phyloP scores from a whole-genome alignment of 108 stramenopile species.

The Fistulifera pelliculosa region DNA sequence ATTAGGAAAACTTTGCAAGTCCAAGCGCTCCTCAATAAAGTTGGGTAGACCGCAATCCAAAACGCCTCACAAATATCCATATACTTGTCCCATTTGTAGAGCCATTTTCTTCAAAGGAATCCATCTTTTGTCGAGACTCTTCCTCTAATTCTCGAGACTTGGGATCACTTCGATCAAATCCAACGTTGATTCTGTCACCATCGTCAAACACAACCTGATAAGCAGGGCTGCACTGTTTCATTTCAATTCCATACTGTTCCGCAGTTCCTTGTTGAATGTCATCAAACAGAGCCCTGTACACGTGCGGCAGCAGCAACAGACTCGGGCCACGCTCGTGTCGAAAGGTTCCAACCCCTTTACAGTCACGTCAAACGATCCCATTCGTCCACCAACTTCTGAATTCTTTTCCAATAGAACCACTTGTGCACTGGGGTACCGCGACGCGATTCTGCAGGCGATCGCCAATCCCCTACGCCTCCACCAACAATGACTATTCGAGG shows the following conservation, averaged over 20 bases:
- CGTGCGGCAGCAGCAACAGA: constrained; percentile 49
- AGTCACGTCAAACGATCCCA: constrained; percentile 52
- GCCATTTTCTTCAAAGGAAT: constrained; percentile 50
- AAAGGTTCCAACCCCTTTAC: constrained; percentile 35
- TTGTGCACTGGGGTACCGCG: constrained; percentile 6
- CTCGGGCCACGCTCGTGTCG: constrained; percentile 77
- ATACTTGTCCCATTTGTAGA: constrained; percentile 55
- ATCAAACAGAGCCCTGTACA: constrained; percentile 49
- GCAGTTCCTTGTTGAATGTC: constrained; percentile 33
- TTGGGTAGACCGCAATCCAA: constrained; percentile 75
- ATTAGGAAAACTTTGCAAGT: constrained; percentile 47
- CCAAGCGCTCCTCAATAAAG: constrained; percentile 72
- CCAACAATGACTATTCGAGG: constrained; percentile 45
- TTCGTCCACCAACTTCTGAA: constrained; percentile 41
- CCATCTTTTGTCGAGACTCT: constrained; percentile 39
- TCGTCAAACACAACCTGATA: constrained; percentile 83
- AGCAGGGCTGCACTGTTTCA: constrained; percentile 62
- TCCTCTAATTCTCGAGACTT: constrained; percentile 1
- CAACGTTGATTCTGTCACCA: constrained; percentile 51
- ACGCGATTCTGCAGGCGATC: constrained; percentile 45
- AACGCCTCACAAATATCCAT: constrained; percentile 52
- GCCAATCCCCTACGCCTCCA: constrained; percentile 62
- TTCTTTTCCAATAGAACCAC: constrained; percentile 67
- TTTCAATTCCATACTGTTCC: constrained; percentile 47
- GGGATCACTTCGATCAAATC: constrained; percentile 27